These are phyloP conservation scores for Xylaria longipes DNA, from an alignment of 495 filamentous ascomycete species.

Conservation along the genomic window DNA sequence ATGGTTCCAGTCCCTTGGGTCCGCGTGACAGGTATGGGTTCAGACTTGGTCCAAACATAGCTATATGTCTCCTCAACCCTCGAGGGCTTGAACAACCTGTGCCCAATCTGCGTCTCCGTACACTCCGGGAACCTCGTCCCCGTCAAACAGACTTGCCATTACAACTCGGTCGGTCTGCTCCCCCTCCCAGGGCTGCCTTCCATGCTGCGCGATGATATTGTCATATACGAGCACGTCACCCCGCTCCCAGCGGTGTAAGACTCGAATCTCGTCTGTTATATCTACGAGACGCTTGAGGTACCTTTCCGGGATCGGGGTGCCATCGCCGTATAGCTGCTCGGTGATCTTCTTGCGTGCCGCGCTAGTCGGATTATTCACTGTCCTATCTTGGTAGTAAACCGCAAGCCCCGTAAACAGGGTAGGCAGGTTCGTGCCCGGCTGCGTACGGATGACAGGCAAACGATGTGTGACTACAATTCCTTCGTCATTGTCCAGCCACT, in stretches of 20 bases:
- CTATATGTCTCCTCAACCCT: conserved; percentile 18
- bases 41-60: too few species aligned
- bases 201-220: conserved; percentile 57
- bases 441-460: conserved; percentile 49
- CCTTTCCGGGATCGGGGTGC: conserved; percentile 56
- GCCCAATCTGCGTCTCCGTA: conserved; percentile 55
- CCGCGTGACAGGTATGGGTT: too few species aligned
- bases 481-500: conserved; percentile 51
- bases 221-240: conserved; percentile 53
- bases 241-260: conserved; percentile 52
- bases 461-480: conserved; percentile 50
- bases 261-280: conserved; percentile 57
- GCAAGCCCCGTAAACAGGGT: conserved; percentile 60
- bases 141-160: conserved; percentile 51
- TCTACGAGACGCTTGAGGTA: conserved; percentile 53
- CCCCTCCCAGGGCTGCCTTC: conserved; percentile 54
- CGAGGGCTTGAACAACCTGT: conserved; percentile 50
- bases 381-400: conserved; percentile 43
- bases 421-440: conserved; percentile 55
- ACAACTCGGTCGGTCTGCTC: conserved; percentile 53
- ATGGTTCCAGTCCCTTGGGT: too few species aligned
- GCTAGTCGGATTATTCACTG: too few species aligned
- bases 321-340: conserved; percentile 55
- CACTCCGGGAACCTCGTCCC: conserved; percentile 49
- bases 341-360: conserved; percentile 30